phyloP scores from a whole-genome alignment of 148 eudicot species.

The Camellia japonica region DNA sequence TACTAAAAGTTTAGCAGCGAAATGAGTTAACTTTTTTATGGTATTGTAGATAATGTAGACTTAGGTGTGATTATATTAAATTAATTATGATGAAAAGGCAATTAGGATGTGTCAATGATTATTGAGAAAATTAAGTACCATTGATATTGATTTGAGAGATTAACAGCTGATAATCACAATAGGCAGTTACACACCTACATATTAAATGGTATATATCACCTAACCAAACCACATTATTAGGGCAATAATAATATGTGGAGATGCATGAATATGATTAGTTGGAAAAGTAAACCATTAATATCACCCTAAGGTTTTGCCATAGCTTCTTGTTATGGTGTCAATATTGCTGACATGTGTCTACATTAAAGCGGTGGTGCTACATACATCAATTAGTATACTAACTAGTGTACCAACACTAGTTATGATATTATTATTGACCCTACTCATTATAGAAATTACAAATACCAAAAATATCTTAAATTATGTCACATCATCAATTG shows the following conservation, averaged over 20 bases:
- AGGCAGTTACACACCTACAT: background rate
- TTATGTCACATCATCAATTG: too few relatives aligned
- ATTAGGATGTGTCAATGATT: conserved; percentile 3
- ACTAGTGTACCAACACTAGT: too few relatives aligned
- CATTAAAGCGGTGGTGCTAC: too few relatives aligned
- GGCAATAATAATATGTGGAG: conserved; percentile 4
- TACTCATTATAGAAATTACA: too few relatives aligned
- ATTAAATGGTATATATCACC: background rate
- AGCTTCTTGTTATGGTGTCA: background rate
- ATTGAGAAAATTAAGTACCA: conserved; percentile 8
- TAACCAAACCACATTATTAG: background rate
- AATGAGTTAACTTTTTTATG: too few relatives aligned
- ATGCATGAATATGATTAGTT: background rate
- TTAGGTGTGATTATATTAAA: background rate
- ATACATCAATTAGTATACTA: too few relatives aligned
- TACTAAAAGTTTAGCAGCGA: too few relatives aligned
- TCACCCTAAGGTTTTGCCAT: background rate
- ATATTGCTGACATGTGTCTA: too few relatives aligned
- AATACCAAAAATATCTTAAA: too few relatives aligned
- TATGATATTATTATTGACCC: too few relatives aligned
- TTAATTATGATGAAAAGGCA: background rate
- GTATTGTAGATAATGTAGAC: background rate
- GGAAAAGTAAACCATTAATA: background rate
- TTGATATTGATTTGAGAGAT: conserved; percentile 32
- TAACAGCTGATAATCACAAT: conserved; percentile 23